These are phyloP conservation scores for Cairneyella variabilis DNA, from an alignment of 495 filamentous ascomycete species.

Conservation along the genomic window DNA sequence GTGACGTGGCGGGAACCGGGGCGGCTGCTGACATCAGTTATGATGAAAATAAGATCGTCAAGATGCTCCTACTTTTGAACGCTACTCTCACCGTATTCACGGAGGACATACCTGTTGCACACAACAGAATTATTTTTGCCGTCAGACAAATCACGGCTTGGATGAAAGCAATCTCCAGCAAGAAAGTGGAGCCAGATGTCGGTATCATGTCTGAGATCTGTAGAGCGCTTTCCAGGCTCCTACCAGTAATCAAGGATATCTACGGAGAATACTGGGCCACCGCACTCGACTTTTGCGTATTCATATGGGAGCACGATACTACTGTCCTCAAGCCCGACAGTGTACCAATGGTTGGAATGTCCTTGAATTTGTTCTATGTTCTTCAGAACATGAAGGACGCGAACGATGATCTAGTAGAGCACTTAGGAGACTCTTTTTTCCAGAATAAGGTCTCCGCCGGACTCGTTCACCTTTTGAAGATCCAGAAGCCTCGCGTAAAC, in stretches of 20 bases:
- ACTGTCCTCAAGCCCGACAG: slow-evolving; percentile 28
- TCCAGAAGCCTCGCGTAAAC: slow-evolving; percentile 32
- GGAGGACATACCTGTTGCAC: slow-evolving; percentile 50
- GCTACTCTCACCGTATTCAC: too few species aligned
- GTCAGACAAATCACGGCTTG: slow-evolving; percentile 73
- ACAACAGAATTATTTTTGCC: slow-evolving; percentile 77
- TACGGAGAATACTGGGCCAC: slow-evolving; percentile 86
- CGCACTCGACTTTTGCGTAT: slow-evolving; percentile 52
- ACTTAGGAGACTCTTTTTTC: slow-evolving; percentile 50
- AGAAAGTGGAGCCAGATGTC: too few species aligned
- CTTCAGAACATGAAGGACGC: slow-evolving; percentile 39
- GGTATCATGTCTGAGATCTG: too few species aligned
- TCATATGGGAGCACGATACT: slow-evolving; percentile 46
- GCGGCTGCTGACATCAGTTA: slow-evolving; percentile 37
- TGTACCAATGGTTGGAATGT: slow-evolving; percentile 61
- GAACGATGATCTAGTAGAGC: slow-evolving; percentile 85
- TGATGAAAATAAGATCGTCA: slow-evolving; percentile 34
- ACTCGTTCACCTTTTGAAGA: slow-evolving; percentile 58
- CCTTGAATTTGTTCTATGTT: slow-evolving; percentile 61
- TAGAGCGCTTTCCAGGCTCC: slow-evolving; percentile 56
- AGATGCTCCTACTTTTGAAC: slow-evolving; percentile 41
- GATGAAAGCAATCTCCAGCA: slow-evolving; percentile 48
- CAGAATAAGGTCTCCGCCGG: slow-evolving; percentile 47
- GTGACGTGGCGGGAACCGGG: too few species aligned
- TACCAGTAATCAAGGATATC: slow-evolving; percentile 68